Conservation (phyloP, 345 rosid genomes). For the Limnanthes douglasii region DNA sequence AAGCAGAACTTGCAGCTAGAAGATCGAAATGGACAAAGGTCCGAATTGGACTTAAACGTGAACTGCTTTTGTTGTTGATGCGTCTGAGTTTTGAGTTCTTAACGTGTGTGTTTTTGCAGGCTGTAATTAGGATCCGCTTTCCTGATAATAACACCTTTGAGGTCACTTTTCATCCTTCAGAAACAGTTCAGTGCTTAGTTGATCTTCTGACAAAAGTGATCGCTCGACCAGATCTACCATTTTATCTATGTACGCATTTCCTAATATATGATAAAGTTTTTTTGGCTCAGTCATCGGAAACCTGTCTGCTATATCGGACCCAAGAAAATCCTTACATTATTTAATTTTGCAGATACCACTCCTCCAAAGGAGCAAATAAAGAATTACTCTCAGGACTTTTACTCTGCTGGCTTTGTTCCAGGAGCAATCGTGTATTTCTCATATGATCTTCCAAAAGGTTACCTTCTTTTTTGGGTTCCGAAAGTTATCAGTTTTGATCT, state of each 20-base stretch:
- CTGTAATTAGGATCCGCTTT: constrained; percentile 66
- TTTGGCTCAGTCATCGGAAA: neutral
- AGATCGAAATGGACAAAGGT: constrained; percentile 69
- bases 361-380: constrained; percentile 80
- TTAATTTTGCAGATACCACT: constrained; percentile 50
- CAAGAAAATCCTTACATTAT: neutral
- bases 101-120: constrained; percentile 30
- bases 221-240: constrained; percentile 49
- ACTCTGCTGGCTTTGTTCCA: constrained; percentile 75
- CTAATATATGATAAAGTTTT: neutral
- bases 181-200: constrained; percentile 54
- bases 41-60: neutral
- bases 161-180: constrained; percentile 72
- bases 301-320: constrained; percentile 1
- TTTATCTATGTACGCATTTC: constrained; percentile 53
- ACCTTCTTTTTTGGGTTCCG: constrained; percentile 7
- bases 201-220: constrained; percentile 54
- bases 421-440: constrained; percentile 90
- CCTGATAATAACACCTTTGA: constrained; percentile 77
- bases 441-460: constrained; percentile 48
- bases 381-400: constrained; percentile 69
- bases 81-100: neutral
- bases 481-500: too few relatives aligned
- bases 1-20: constrained; percentile 82
- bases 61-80: constrained; percentile 1